phyloP scores from a whole-genome alignment of 2,329 filamentous ascomycete species.

The Botrytis fragariae region DNA sequence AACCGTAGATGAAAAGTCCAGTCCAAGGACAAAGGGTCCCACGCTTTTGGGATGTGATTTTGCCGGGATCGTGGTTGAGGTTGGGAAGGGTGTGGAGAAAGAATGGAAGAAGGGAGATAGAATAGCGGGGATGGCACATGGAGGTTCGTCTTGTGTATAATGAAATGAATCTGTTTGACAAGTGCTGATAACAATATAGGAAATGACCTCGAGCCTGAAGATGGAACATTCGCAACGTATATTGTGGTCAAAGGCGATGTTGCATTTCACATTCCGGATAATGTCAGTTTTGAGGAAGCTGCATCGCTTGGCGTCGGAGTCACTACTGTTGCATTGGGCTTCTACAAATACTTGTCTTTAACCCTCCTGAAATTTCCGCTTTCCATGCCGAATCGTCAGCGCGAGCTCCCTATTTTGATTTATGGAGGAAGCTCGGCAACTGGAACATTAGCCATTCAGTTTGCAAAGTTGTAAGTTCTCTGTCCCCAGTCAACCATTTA shows the following conservation, averaged over 20 bases:
- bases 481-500: neutral
- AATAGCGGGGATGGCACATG: conserved; percentile 27
- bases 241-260: conserved; percentile 41
- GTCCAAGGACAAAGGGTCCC: neutral
- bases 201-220: conserved; percentile 24
- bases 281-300: conserved; percentile 46
- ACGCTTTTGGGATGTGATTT: conserved; percentile 10
- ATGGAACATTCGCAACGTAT: conserved; percentile 32
- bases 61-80: conserved; percentile 21
- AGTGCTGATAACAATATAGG: neutral
- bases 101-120: conserved; percentile 29
- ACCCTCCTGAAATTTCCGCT: neutral
- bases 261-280: conserved; percentile 44
- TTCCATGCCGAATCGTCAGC: neutral
- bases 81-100: conserved; percentile 26
- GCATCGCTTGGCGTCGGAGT: conserved; percentile 34
- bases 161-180: neutral
- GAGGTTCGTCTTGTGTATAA: conserved; percentile 24
- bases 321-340: conserved; percentile 18
- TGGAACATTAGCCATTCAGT: conserved; percentile 38
- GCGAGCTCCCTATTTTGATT: conserved; percentile 34
- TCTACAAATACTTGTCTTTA: conserved; percentile 19
- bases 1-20: neutral
- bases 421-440: conserved; percentile 36
- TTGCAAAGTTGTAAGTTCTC: conserved; percentile 38